Conservation (phyloP, 768 basidiomycete genomes). For the Serendipita sp. region DNA sequence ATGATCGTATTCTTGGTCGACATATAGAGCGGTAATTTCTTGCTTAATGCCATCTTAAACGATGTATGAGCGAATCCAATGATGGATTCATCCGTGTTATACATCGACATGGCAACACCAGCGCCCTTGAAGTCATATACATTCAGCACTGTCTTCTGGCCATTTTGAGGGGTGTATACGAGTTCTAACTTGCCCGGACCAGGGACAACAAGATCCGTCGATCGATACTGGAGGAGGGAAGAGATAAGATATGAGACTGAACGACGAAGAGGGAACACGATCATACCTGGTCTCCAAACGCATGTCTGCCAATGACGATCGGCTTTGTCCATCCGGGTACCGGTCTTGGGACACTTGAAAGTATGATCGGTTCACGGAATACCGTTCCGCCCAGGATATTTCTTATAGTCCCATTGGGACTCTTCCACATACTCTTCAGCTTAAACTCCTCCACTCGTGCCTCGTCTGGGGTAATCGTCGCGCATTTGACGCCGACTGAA, state of each 20-base stretch:
- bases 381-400: conserved; percentile 98
- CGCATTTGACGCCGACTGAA: conserved; percentile 97
- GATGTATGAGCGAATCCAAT: conserved; percentile 91
- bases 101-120: conserved; percentile 94
- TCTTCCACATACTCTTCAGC: conserved; percentile 97
- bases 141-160: conserved; percentile 52
- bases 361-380: conserved; percentile 95
- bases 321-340: conserved; percentile 96
- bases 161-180: conserved; percentile 70
- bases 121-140: conserved; percentile 89
- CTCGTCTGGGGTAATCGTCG: conserved; percentile 97
- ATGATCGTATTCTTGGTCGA: conserved; percentile 96
- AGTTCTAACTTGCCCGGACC: conserved; percentile 90
- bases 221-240: conserved; percentile 46
- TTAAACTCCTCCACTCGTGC: conserved; percentile 93
- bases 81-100: conserved; percentile 97
- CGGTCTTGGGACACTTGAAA: conserved; percentile 77
- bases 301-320: conserved; percentile 92
- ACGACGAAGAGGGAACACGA: conserved; percentile 5
- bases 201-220: conserved; percentile 83
- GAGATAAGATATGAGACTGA: background rate
- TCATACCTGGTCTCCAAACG: conserved; percentile 82
- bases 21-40: conserved; percentile 55
- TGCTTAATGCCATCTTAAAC: conserved; percentile 81
- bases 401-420: conserved; percentile 83